Base-by-base conservation (phyloP, 2,329 filamentous ascomycete species). In the Colletotrichum liriopes region DNA sequence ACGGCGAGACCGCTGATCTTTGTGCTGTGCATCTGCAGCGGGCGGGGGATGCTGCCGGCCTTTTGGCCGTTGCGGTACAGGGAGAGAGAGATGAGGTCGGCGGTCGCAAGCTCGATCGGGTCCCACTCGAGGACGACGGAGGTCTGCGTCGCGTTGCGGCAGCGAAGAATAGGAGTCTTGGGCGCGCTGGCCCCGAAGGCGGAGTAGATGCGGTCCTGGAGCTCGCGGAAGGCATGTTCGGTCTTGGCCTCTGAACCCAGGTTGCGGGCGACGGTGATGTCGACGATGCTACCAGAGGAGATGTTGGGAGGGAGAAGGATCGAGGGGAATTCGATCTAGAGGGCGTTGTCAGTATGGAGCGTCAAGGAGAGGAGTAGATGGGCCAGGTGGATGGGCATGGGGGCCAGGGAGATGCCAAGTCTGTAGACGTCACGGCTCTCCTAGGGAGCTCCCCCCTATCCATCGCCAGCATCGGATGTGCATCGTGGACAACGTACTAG, bases 81-180 rank as follows among this genome's bases (percentile, higher is more conserved):
- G 70, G 93, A 94, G 65, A 99, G 89, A 61, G 93, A 96, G 78
- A 96, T 92, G 73, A 98, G 89, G 80, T 96, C 94, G 75, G 96
- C 95, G 6, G 96, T 98, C 29, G 95, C 96, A 61, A 98, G 91
- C 78, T 96, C 90, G 79, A 99, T 93, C 43, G 96, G 94, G 75
- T 98, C 96, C 96, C 96, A 99, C 84, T 98, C 96, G 64, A 99
- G 93, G 47, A 99, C 96, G 56, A 98, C 93, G 37, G 94, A 97
- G n/a, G 96, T 99, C 84, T 99, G 96, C 1, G 96, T 99, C 67
- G 96, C 95, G 88, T 98, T 99, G 84, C 95, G 93, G 83, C 96
- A 97, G 79, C 95, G 94, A 45, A 99, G 91, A 62, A 93, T 84
- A 9, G 96, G 96, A 1, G 93, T 86, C 32, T 89, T 85, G 41